Conservation (phyloP, 1,139 yeast genomes). For the Scheffersomyces cryptocercus region DNA sequence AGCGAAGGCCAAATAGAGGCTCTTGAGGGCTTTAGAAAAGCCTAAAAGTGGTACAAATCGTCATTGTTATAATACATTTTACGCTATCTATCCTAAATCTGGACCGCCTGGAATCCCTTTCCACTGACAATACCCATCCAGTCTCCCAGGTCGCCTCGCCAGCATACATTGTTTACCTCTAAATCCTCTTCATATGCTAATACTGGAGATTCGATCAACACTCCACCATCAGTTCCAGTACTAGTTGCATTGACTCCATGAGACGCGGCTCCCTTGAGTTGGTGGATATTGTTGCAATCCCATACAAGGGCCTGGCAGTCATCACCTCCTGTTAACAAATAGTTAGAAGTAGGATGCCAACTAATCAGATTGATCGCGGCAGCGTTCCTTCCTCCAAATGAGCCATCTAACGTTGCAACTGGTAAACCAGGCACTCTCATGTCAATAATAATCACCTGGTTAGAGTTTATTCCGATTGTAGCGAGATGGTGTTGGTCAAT, state of each 20-base stretch:
- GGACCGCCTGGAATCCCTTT: conserved; percentile 75
- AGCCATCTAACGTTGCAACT: conserved; percentile 66
- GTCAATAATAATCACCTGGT: conserved; percentile 70
- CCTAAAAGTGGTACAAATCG: too few relatives aligned
- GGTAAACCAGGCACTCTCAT: conserved; percentile 90
- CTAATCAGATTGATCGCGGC: conserved; percentile 66
- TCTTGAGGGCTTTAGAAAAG: too few relatives aligned
- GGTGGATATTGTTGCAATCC: conserved; percentile 55
- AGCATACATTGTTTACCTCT: conserved; percentile 75
- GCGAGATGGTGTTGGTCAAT: conserved; percentile 79
- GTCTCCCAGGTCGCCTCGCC: conserved; percentile 66
- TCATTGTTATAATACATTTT: background rate
- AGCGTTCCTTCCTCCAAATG: conserved; percentile 47
- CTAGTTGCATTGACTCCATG: background rate
- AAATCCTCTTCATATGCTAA: conserved; percentile 58
- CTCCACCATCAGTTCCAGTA: conserved; percentile 8
- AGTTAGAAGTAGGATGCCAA: conserved; percentile 82
- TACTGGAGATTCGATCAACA: conserved; percentile 44
- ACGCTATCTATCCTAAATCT: conserved; percentile 20
- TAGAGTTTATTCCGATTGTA: conserved; percentile 72
- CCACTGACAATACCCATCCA: conserved; percentile 87
- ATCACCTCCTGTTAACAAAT: conserved; percentile 77
- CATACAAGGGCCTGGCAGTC: conserved; percentile 89
- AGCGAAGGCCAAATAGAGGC: too few relatives aligned
- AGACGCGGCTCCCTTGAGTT: background rate